A percentile compares a stretch with the other conserved stretches of the same genome.
phyloP scores from a whole-genome alignment of 2,329 filamentous ascomycete genomes.

The Trichophyton verrucosum region DNA sequence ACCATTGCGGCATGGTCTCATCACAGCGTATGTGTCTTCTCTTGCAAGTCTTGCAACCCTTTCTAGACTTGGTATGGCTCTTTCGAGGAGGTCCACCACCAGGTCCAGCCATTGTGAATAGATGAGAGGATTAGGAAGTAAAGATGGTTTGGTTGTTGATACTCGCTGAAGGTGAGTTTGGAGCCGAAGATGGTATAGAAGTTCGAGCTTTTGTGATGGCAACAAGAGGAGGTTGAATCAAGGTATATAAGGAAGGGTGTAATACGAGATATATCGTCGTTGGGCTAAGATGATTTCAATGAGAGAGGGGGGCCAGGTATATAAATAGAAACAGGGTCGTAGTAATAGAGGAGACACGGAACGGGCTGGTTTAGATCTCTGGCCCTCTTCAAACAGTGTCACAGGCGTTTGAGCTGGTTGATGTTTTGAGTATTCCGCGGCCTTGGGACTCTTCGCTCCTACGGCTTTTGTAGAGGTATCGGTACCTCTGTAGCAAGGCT shows the following conservation, averaged over 20 bases:
- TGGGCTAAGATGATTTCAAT: not conserved
- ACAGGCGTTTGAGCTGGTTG: not conserved
- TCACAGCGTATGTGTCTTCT: slow-evolving; percentile 94
- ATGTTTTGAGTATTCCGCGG: not conserved
- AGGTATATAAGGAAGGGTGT: not conserved
- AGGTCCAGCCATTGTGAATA: slow-evolving; percentile 64
- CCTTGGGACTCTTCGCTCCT: not conserved
- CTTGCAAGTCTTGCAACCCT: slow-evolving; percentile 97
- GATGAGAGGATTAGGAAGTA: not conserved
- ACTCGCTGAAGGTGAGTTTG: not conserved
- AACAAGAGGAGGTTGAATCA: not conserved
- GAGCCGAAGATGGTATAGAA: not conserved
- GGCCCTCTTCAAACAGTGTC: not conserved
- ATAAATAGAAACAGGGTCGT: slow-evolving; percentile 1
- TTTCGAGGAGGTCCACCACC: slow-evolving; percentile 81
- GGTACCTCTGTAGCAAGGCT: not conserved
- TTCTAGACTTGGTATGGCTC: slow-evolving; percentile 97
- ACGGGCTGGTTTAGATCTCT: not conserved
- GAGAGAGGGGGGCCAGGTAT: not conserved
- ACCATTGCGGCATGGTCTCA: slow-evolving; percentile 97
- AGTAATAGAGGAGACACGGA: not conserved
- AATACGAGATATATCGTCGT: not conserved
- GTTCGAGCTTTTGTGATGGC: not conserved
- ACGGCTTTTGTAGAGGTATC: not conserved
- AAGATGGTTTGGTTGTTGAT: not conserved